Conservation (phyloP, 768 basidiomycete genomes). For the Leccinellum albellum region DNA sequence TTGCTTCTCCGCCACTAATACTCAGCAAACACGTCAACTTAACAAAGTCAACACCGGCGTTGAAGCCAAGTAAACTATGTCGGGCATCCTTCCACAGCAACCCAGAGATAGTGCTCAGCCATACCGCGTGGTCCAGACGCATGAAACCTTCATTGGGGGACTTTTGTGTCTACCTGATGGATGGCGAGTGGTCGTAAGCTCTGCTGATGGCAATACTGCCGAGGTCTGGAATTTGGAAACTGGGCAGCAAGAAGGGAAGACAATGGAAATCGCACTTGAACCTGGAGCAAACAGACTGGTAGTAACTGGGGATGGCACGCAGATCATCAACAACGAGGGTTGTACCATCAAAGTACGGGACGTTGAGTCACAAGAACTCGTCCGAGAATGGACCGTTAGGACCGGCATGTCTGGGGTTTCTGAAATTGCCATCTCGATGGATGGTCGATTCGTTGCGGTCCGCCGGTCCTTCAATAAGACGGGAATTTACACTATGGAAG, state of each 20-base stretch:
- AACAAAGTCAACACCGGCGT: too few relatives aligned
- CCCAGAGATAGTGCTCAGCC: too few relatives aligned
- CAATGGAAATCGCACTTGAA: too few relatives aligned
- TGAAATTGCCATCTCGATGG: background rate
- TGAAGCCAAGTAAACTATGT: too few relatives aligned
- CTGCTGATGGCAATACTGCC: background rate
- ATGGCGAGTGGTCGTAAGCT: slow-evolving; percentile 3
- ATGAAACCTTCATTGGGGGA: too few relatives aligned
- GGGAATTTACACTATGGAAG: background rate
- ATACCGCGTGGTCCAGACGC: too few relatives aligned
- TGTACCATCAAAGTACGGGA: background rate
- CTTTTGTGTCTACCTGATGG: slow-evolving; percentile 7
- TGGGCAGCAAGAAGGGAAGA: slow-evolving; percentile 2
- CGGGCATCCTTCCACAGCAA: too few relatives aligned
- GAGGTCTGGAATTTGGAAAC: slow-evolving; percentile 2
- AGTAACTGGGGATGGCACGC: background rate
- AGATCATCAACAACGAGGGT: too few relatives aligned
- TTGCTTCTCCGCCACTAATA: too few relatives aligned
- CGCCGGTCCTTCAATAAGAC: too few relatives aligned
- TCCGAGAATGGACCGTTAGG: background rate
- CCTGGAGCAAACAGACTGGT: background rate
- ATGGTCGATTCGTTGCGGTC: background rate
- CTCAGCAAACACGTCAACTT: too few relatives aligned
- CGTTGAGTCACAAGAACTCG: background rate
- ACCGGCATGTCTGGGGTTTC: too few relatives aligned